Evolutionary conservation across 2,329 filamentous ascomycete genomes (phyloP).

Genomic region (Claviceps monticola): DNA sequence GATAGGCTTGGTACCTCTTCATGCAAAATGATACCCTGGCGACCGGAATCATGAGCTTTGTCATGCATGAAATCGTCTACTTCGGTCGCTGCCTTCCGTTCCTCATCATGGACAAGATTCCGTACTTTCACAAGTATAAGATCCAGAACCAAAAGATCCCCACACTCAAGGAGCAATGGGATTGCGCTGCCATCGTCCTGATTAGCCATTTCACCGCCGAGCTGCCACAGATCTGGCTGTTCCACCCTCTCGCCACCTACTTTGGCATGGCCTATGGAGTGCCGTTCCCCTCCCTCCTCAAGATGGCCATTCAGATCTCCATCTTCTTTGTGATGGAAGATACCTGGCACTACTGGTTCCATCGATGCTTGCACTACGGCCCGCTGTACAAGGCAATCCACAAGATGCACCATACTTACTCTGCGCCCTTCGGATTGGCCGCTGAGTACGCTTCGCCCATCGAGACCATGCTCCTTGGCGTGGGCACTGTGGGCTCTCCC

Average conservation of each 20-base stretch:
- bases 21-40: constrained; percentile 97
- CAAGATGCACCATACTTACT: constrained; percentile 99
- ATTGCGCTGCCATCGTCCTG: constrained; percentile 85
- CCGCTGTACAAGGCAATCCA: constrained; percentile 93
- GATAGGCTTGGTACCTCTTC: constrained; percentile 78
- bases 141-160: constrained; percentile 84
- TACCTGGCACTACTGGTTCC: constrained; percentile 95
- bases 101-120: constrained; percentile 81
- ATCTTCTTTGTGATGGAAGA: constrained; percentile 95
- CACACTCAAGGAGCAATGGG: constrained; percentile 84
- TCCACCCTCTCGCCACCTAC: constrained; percentile 90
- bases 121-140: constrained; percentile 86
- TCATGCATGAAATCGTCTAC: constrained; percentile 89
- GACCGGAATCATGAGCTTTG: constrained; percentile 93
- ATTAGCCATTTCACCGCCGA: constrained; percentile 96
- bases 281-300: constrained; percentile 75
- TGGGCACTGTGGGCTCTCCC: constrained; percentile 71
- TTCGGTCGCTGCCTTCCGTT: constrained; percentile 85
- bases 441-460: constrained; percentile 97
- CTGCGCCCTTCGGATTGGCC: constrained; percentile 87
- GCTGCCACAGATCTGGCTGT: constrained; percentile 96
- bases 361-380: constrained; percentile 85
- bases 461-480: constrained; percentile 86
- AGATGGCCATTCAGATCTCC: constrained; percentile 80
- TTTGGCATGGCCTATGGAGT: constrained; percentile 80